A percentile compares a stretch with the other conserved stretches of the same genome.
These are phyloP conservation scores for Geotrichum citri-aurantii DNA, from an alignment of 1,139 yeast species.

Conservation along the genomic window DNA sequence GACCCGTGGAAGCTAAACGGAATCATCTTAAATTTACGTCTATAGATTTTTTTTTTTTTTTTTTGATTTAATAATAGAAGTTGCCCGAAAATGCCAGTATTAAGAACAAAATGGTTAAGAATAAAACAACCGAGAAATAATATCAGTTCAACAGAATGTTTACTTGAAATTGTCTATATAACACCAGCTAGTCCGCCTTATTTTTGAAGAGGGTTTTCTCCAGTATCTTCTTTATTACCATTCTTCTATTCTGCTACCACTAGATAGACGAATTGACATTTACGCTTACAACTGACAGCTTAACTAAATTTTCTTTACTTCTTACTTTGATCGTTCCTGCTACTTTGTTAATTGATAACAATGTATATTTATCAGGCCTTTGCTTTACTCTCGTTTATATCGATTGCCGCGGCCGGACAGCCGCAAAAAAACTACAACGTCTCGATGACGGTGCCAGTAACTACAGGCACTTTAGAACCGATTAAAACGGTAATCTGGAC, in stretches of 20 bases:
- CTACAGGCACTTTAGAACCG: not conserved
- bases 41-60: too few relatives aligned
- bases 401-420: not conserved
- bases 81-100: not conserved
- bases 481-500: not conserved
- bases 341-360: not conserved
- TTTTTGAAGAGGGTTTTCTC: not conserved
- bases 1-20: not conserved
- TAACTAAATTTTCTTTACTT: not conserved
- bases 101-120: not conserved
- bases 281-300: not conserved
- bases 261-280: not conserved
- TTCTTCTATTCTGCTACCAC: not conserved
- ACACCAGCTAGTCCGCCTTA: not conserved
- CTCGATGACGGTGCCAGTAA: not conserved
- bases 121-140: not conserved
- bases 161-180: not conserved
- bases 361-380: not conserved
- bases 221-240: not conserved
- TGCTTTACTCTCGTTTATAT: not conserved
- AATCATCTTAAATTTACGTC: not conserved
- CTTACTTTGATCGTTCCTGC: not conserved
- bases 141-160: not conserved
- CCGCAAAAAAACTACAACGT: not conserved
- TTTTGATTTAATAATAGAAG: too few relatives aligned